A percentile compares a stretch with the other conserved stretches of the same genome.
These are phyloP conservation scores for Phlyctochytrium arcticum DNA, from an alignment of 192 early-diverging fungal genomes.

Conservation along the genomic window DNA sequence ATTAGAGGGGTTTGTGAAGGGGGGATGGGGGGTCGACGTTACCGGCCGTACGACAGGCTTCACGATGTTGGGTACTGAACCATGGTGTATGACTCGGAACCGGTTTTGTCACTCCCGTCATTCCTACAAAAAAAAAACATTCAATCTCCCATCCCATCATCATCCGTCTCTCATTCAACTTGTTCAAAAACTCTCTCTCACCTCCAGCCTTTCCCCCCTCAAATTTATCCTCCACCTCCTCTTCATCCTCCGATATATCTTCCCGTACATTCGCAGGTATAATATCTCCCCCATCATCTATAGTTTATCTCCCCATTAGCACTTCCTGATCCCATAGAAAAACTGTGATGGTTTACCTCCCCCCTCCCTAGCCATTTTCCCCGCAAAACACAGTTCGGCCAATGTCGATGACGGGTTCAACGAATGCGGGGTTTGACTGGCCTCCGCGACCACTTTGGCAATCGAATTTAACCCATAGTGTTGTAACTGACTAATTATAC, in stretches of 20 bases:
- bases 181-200: slow-evolving; percentile 5
- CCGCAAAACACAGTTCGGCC: slow-evolving; percentile 25
- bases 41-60: slow-evolving; percentile 64
- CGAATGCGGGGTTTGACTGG: slow-evolving; percentile 15
- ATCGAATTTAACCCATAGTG: slow-evolving; percentile 54
- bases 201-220: slow-evolving; percentile 6
- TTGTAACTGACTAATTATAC: slow-evolving; percentile 62
- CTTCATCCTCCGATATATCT: slow-evolving; percentile 33
- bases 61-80: slow-evolving; percentile 79
- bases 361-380: slow-evolving; percentile 1
- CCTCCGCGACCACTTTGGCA: slow-evolving; percentile 56
- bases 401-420: slow-evolving; percentile 26
- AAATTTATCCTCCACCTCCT: slow-evolving; percentile 13
- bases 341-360: neutral
- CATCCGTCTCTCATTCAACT: slow-evolving; percentile 2
- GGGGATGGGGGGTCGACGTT: neutral
- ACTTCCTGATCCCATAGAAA: no score
- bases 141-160: neutral
- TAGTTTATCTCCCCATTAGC: neutral
- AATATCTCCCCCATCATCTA: slow-evolving; percentile 20
- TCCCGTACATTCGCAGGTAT: slow-evolving; percentile 1
- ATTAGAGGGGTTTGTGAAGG: no score
- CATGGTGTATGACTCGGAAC: slow-evolving; percentile 58
- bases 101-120: slow-evolving; percentile 17
- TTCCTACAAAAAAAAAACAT: neutral